These are phyloP conservation scores for Mucor indicus DNA, from an alignment of 371 early-diverging fungal species.

Conservation along the genomic window DNA sequence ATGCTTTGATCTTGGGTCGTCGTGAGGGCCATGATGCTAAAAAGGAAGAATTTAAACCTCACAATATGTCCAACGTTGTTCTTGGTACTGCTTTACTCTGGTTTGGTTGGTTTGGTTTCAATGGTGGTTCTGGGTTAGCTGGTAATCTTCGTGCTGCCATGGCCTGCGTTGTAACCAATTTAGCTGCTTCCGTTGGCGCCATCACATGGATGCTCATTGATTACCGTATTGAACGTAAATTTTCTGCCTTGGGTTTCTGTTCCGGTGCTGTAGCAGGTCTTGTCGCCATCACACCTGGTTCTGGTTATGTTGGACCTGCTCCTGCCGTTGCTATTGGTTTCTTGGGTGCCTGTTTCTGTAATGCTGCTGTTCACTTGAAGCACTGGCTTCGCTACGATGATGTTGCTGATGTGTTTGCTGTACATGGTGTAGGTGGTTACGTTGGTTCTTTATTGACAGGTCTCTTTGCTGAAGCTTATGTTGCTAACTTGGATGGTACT, in stretches of 20 bases:
- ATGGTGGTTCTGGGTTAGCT: slow-evolving; percentile 83
- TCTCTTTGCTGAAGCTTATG: slow-evolving; percentile 76
- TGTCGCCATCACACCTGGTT: slow-evolving; percentile 91
- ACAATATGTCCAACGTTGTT: slow-evolving; percentile 87
- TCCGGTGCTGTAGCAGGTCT: slow-evolving; percentile 90
- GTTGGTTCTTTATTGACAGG: slow-evolving; percentile 85
- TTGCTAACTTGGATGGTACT: slow-evolving; percentile 74
- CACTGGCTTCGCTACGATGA: slow-evolving; percentile 84
- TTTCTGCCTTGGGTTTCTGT: slow-evolving; percentile 88
- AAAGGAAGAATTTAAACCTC: slow-evolving; percentile 69
- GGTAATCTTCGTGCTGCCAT: slow-evolving; percentile 82
- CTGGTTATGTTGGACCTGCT: slow-evolving; percentile 86
- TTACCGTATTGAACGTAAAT: slow-evolving; percentile 71
- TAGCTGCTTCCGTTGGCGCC: slow-evolving; percentile 82
- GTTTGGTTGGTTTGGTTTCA: slow-evolving; percentile 92
- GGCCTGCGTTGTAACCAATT: slow-evolving; percentile 83
- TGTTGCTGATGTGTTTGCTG: slow-evolving; percentile 83
- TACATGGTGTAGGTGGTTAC: slow-evolving; percentile 88
- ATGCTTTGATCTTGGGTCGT: slow-evolving; percentile 78
- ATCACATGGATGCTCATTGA: slow-evolving; percentile 83
- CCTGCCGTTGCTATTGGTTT: slow-evolving; percentile 81
- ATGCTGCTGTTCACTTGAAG: slow-evolving; percentile 77
- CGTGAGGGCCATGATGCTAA: slow-evolving; percentile 54
- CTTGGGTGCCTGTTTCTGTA: slow-evolving; percentile 70
- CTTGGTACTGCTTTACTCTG: slow-evolving; percentile 85